phyloP scores from a whole-genome alignment of 140 eudicot genomes.

The Stevia rebaudiana region DNA sequence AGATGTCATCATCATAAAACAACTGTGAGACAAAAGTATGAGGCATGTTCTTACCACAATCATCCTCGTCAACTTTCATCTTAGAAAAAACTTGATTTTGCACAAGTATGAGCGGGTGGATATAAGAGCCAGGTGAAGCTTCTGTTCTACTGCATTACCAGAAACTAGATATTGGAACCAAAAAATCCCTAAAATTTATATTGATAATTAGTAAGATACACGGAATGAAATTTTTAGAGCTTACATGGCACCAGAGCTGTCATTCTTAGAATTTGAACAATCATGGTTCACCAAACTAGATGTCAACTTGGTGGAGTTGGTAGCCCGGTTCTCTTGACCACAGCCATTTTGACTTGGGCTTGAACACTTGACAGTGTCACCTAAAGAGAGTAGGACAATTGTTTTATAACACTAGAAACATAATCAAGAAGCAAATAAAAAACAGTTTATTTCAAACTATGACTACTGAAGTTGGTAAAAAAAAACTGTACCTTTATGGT shows the following conservation, averaged over 20 bases:
- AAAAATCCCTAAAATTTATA: not conserved
- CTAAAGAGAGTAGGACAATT: slow-evolving; percentile 29
- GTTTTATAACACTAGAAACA: slow-evolving; percentile 1
- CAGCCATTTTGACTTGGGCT: slow-evolving; percentile 25
- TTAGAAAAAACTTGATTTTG: slow-evolving; percentile 28
- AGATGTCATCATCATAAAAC: slow-evolving; percentile 12
- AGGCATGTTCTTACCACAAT: slow-evolving; percentile 37
- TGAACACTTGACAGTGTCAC: slow-evolving; percentile 26
- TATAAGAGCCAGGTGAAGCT: slow-evolving; percentile 35
- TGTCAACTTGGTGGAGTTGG: slow-evolving; percentile 21
- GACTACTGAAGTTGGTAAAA: not conserved
- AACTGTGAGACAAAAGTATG: not conserved
- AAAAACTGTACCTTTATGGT: slow-evolving; percentile 58
- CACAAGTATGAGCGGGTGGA: slow-evolving; percentile 56
- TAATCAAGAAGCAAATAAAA: slow-evolving; percentile 1
- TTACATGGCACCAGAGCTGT: slow-evolving; percentile 39
- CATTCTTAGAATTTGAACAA: slow-evolving; percentile 21
- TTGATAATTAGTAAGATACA: not conserved
- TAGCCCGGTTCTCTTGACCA: slow-evolving; percentile 27
- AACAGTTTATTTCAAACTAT: not conserved
- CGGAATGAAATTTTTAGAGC: slow-evolving; percentile 13
- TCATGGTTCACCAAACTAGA: slow-evolving; percentile 17
- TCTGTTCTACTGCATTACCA: slow-evolving; percentile 53
- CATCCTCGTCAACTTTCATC: slow-evolving; percentile 25
- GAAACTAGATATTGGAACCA: slow-evolving; percentile 21